Evolutionary conservation across 352 stramenopile species (phyloP).

Genomic region (Blastocystis sp.): DNA sequence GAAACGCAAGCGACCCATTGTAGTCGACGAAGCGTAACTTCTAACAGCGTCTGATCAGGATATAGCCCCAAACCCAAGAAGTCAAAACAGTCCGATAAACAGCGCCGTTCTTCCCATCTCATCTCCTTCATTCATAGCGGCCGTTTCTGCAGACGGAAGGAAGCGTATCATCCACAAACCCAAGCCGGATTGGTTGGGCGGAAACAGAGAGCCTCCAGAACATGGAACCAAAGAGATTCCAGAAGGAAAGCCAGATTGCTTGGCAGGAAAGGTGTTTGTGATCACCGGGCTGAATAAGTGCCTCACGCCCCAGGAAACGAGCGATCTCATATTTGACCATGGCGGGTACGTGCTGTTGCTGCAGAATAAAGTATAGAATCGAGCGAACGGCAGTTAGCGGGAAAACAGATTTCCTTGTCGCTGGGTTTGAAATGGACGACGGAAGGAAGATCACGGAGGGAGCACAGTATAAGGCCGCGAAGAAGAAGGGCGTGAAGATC

Average conservation of each 20-base stretch:
- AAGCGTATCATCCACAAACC: constrained; percentile 61
- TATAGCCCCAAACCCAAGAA: constrained; percentile 45
- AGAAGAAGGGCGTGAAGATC: constrained; percentile 61
- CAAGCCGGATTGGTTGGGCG: constrained; percentile 38
- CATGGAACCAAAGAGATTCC: constrained; percentile 56
- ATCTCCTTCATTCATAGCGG: neutral
- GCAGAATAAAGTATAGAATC: neutral
- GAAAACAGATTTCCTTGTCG: constrained; percentile 65
- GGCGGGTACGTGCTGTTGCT: constrained; percentile 29
- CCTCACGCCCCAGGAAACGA: constrained; percentile 61
- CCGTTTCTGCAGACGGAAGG: constrained; percentile 1
- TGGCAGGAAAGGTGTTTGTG: constrained; percentile 45
- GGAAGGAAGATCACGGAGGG: constrained; percentile 51
- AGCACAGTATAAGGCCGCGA: constrained; percentile 62
- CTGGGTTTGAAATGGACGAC: constrained; percentile 69
- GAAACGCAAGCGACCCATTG: constrained; percentile 55
- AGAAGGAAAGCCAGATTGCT: constrained; percentile 58
- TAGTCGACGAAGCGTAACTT: constrained; percentile 49
- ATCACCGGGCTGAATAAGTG: constrained; percentile 44
- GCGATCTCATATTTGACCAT: constrained; percentile 68
- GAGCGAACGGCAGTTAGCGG: constrained; percentile 62
- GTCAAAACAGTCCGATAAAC: neutral
- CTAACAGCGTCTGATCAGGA: neutral
- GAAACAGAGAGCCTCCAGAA: constrained; percentile 24
- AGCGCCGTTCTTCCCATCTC: neutral